A percentile compares a stretch with the other conserved stretches of the same genome.
phyloP scores from a whole-genome alignment of 2,329 filamentous ascomycete species.

The Penicillium oxalicum region DNA sequence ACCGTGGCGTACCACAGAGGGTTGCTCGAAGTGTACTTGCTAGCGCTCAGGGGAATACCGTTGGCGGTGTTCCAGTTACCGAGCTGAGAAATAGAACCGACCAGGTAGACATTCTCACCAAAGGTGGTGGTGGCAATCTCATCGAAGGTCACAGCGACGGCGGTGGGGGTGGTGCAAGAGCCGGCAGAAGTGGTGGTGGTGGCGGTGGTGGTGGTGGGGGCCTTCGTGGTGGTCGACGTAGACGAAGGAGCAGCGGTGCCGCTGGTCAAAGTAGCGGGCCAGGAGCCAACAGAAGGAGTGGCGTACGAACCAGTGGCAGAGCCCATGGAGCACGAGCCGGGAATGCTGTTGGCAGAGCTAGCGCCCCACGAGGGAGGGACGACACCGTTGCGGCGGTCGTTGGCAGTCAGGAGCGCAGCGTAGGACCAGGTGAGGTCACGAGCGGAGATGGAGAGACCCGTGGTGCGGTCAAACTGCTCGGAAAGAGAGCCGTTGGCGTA shows the following conservation, averaged over 20 bases:
- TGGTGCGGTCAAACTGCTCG: constrained; percentile 36
- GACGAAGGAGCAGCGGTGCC: constrained; percentile 8
- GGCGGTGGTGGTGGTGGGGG: constrained; percentile 4
- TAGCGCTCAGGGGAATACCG: constrained; percentile 54
- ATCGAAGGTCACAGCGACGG: constrained; percentile 49
- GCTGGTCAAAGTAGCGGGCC: constrained; percentile 27
- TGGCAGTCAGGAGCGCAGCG: constrained; percentile 37
- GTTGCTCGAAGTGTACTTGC: constrained; percentile 54
- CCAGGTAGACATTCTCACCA: constrained; percentile 62
- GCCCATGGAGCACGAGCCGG: constrained; percentile 24
- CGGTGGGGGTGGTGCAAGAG: constrained; percentile 28
- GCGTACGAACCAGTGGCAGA: constrained; percentile 30
- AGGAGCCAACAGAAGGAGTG: constrained; percentile 27
- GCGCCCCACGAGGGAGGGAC: constrained; percentile 33
- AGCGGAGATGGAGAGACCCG: constrained; percentile 35
- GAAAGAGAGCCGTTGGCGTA: constrained; percentile 30
- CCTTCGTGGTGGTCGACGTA: constrained; percentile 4
- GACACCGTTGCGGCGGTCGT: constrained; percentile 28
- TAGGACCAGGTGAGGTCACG: constrained; percentile 43
- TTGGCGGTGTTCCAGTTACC: constrained; percentile 56
- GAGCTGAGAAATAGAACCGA: constrained; percentile 54
- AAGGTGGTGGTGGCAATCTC: constrained; percentile 51
- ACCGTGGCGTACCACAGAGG: constrained; percentile 58
- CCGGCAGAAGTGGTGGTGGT: constrained; percentile 23
- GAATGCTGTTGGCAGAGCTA: constrained; percentile 25